Percentiles rank a stretch among this genome's conserved stretches.
phyloP scores from a whole-genome alignment of 345 rosid species.

The Stellera chamaejasme region DNA sequence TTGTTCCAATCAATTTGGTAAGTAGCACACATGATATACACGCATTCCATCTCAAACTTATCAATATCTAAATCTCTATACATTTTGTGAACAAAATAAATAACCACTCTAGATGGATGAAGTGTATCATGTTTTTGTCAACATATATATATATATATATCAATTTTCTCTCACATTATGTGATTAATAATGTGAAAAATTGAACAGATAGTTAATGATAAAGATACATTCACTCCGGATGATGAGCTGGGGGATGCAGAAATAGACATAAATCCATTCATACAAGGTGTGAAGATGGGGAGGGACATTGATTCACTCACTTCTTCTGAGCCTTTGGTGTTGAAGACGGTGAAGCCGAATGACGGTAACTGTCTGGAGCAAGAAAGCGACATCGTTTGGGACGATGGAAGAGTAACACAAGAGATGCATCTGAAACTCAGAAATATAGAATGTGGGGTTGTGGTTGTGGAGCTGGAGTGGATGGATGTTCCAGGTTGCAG shows the following conservation, averaged over 20 bases:
- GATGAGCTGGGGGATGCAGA: slow-evolving; percentile 80
- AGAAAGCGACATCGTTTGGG: slow-evolving; percentile 41
- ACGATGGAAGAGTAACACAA: slow-evolving; percentile 42
- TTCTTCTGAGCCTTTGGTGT: slow-evolving; percentile 25
- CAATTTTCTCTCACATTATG: too few species aligned
- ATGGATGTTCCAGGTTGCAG: slow-evolving; percentile 32
- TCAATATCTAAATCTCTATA: too few species aligned
- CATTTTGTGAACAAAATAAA: too few species aligned
- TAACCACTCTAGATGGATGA: too few species aligned
- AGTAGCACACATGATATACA: slow-evolving; percentile 12
- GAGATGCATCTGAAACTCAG: slow-evolving; percentile 42
- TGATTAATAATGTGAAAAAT: too few species aligned
- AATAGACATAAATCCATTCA: slow-evolving; percentile 47
- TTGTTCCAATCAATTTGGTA: slow-evolving; percentile 48
- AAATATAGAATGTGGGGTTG: slow-evolving; percentile 57
- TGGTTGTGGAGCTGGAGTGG: slow-evolving; percentile 65
- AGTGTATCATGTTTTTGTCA: too few species aligned
- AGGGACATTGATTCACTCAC: slow-evolving; percentile 39
- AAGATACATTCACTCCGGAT: slow-evolving; percentile 59
- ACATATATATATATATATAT: too few species aligned
- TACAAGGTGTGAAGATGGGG: slow-evolving; percentile 40
- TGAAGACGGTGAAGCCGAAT: slow-evolving; percentile 39
- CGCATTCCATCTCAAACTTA: too few species aligned
- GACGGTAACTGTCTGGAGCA: slow-evolving; percentile 40
- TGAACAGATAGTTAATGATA: slow-evolving; percentile 56